Conservation (phyloP, 225 moss, liverwort and hornwort species). For the Lunularia cruciata region DNA sequence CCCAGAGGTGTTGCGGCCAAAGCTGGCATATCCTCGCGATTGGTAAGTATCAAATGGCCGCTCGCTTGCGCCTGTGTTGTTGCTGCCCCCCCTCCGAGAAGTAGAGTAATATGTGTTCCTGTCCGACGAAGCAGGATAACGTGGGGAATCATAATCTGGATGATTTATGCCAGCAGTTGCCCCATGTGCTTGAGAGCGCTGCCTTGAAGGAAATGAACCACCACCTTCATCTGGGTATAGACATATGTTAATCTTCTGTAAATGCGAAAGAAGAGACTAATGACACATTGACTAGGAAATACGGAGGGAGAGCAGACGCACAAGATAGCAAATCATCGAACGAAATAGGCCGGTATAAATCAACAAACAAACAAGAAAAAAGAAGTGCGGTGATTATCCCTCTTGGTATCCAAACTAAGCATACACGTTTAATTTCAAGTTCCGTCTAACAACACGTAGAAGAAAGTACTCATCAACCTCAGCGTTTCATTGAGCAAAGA, state of each 20-base stretch:
- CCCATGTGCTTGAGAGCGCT: constrained; percentile 67
- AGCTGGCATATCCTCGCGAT: constrained; percentile 75
- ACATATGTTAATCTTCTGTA: neutral
- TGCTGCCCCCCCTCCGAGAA: constrained; percentile 52
- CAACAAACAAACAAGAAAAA: too few relatives aligned
- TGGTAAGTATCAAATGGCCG: constrained; percentile 51
- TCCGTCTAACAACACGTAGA: too few relatives aligned
- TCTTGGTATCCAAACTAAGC: too few relatives aligned
- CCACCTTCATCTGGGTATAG: constrained; percentile 71
- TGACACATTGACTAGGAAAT: too few relatives aligned
- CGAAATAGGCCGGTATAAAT: too few relatives aligned
- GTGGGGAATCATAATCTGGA: constrained; percentile 83
- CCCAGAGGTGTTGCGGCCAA: constrained; percentile 80
- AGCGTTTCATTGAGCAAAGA: too few relatives aligned
- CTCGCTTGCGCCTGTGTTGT: constrained; percentile 55
- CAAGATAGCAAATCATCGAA: neutral
- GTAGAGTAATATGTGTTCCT: constrained; percentile 57
- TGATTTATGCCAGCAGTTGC: constrained; percentile 64
- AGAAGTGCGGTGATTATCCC: too few relatives aligned
- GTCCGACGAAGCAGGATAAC: constrained; percentile 64
- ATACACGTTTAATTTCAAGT: too few relatives aligned
- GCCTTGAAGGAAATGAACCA: constrained; percentile 65
- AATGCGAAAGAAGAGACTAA: neutral
- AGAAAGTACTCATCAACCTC: too few relatives aligned
- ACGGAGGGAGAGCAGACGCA: neutral